Evolutionary conservation across 345 rosid genomes (phyloP).

Genomic region (Populus tremula): DNA sequence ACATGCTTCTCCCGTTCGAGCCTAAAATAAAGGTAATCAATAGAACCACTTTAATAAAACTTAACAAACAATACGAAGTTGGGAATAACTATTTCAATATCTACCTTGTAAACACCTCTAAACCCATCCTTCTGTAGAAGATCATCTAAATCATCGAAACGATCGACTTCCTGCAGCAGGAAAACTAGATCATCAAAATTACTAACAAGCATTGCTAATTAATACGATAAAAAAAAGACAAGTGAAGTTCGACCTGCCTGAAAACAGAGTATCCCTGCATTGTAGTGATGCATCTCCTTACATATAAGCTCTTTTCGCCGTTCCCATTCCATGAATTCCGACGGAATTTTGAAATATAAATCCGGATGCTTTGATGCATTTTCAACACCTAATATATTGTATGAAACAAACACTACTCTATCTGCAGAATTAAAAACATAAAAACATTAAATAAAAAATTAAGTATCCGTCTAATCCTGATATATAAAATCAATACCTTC

Average conservation of each 20-base stretch:
- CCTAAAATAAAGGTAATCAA: constrained; percentile 40
- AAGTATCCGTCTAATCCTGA: background rate
- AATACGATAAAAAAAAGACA: background rate
- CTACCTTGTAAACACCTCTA: constrained; percentile 75
- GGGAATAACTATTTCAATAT: background rate
- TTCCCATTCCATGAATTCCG: constrained; percentile 29
- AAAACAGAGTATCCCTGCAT: constrained; percentile 29
- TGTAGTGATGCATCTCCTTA: constrained; percentile 23
- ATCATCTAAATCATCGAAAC: constrained; percentile 29
- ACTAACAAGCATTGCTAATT: background rate
- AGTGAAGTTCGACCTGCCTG: constrained; percentile 22
- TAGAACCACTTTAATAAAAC: constrained; percentile 3
- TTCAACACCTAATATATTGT: constrained; percentile 28
- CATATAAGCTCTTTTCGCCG: constrained; percentile 25
- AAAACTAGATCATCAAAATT: background rate
- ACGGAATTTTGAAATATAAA: constrained; percentile 23
- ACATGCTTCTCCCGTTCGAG: constrained; percentile 75
- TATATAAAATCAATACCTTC: constrained; percentile 20
- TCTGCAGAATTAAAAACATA: constrained; percentile 12
- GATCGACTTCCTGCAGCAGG: constrained; percentile 19
- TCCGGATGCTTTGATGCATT: constrained; percentile 28
- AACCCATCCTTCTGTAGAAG: constrained; percentile 59
- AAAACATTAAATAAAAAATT: background rate
- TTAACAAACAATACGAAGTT: background rate
- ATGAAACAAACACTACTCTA: constrained; percentile 25